Conservation (phyloP, 129 eudicot species). For the Glebionis coronaria region DNA sequence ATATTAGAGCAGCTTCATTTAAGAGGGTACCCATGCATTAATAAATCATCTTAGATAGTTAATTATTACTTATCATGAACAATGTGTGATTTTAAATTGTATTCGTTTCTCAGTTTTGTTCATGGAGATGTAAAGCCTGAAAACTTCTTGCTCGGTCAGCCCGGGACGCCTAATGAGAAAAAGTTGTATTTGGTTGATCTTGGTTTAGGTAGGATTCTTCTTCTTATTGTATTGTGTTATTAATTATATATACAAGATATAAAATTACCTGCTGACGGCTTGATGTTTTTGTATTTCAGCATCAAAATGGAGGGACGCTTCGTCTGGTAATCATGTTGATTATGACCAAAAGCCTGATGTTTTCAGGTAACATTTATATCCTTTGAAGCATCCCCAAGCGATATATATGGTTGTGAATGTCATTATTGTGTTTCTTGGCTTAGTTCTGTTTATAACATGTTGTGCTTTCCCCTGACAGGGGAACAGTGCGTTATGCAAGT, state of each 20-base stretch:
- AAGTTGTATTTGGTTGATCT: slow-evolving; percentile 85
- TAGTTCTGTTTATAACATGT: neutral
- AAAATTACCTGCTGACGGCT: neutral
- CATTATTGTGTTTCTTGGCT: neutral
- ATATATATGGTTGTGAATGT: neutral
- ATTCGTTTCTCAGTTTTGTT: slow-evolving; percentile 53
- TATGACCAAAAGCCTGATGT: slow-evolving; percentile 94
- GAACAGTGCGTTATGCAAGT: slow-evolving; percentile 94
- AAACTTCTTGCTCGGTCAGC: slow-evolving; percentile 86
- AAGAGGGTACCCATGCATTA: slow-evolving; percentile 42
- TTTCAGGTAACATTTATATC: slow-evolving; percentile 49
- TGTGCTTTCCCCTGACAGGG: slow-evolving; percentile 39
- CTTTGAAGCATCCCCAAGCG: neutral
- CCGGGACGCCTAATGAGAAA: slow-evolving; percentile 75
- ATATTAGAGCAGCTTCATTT: slow-evolving; percentile 78
- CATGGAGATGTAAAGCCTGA: slow-evolving; percentile 99
- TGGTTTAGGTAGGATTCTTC: slow-evolving; percentile 57
- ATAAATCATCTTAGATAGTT: neutral
- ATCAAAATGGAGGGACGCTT: slow-evolving; percentile 68
- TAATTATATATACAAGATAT: too few relatives aligned
- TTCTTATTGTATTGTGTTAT: neutral
- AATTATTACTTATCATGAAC: neutral
- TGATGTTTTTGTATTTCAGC: slow-evolving; percentile 36
- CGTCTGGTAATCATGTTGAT: slow-evolving; percentile 62
- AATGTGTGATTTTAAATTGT: neutral